Percentiles rank a stretch among this genome's conserved stretches.
Conservation (phyloP, 306 rosid species). For the Begonia loranthoides region DNA sequence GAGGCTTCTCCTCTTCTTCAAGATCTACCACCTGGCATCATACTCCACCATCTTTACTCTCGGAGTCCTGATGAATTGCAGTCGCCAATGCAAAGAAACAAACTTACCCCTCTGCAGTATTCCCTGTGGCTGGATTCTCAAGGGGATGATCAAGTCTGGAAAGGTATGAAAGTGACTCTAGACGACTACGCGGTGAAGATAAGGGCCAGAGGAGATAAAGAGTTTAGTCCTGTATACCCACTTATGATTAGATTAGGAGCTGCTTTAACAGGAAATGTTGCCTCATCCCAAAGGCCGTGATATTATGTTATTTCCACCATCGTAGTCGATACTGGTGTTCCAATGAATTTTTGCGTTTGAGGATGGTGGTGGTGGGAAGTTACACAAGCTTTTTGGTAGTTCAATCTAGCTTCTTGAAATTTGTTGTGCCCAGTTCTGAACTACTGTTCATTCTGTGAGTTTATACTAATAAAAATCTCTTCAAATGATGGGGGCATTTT, state of each 20-base stretch:
- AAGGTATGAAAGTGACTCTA: conserved; percentile 81
- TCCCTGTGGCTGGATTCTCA: conserved; percentile 97
- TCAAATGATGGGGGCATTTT: too few species aligned
- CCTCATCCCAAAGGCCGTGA: conserved; percentile 26
- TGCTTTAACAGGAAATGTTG: conserved; percentile 39
- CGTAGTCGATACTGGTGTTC: neutral
- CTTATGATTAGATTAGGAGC: conserved; percentile 90
- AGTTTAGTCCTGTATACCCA: conserved; percentile 87
- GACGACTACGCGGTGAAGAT: conserved; percentile 82
- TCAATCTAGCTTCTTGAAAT: too few species aligned
- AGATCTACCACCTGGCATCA: conserved; percentile 75
- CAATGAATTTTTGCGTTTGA: neutral
- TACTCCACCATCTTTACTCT: conserved; percentile 89
- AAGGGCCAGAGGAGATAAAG: conserved; percentile 87
- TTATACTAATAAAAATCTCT: too few species aligned
- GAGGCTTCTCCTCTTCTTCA: conserved; percentile 86
- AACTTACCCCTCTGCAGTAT: conserved; percentile 69
- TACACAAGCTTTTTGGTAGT: too few species aligned
- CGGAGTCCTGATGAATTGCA: conserved; percentile 86
- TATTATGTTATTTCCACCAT: conserved; percentile 8
- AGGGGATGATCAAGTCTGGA: conserved; percentile 97
- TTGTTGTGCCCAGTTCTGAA: too few species aligned
- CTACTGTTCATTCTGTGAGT: too few species aligned
- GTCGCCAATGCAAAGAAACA: conserved; percentile 89
- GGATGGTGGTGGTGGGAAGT: neutral